A percentile compares a stretch with the other conserved stretches of the same genome.
phyloP scores from a whole-genome alignment of 169 alveolate genomes.

The Haemoproteus tartakovskyi region DNA sequence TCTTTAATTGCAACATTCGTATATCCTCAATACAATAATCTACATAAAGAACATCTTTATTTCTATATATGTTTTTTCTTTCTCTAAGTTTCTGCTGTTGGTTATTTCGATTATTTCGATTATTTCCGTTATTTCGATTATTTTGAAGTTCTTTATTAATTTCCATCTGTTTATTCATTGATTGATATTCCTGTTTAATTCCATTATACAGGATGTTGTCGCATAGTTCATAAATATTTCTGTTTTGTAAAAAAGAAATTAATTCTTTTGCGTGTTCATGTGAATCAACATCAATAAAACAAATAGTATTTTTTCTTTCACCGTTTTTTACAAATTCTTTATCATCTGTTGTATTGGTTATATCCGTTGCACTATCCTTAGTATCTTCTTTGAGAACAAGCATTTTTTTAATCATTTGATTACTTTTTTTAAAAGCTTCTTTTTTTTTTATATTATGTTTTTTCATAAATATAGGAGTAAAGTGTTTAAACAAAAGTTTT shows the following conservation, averaged over 20 bases:
- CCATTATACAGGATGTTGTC: constrained; percentile 35
- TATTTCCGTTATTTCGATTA: too few species aligned
- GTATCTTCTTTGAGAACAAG: constrained; percentile 12
- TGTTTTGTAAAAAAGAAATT: constrained; percentile 38
- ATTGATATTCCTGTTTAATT: background rate
- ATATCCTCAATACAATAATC: constrained; percentile 63
- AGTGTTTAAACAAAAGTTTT: constrained; percentile 30
- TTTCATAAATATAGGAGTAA: constrained; percentile 59
- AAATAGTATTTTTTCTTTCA: constrained; percentile 37
- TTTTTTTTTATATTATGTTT: constrained; percentile 49
- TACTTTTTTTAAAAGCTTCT: constrained; percentile 46
- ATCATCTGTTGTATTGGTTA: background rate
- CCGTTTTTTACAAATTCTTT: background rate
- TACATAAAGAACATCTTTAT: constrained; percentile 47
- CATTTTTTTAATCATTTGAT: constrained; percentile 47
- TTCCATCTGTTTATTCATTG: too few species aligned
- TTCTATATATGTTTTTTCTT: too few species aligned
- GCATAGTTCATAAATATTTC: constrained; percentile 22
- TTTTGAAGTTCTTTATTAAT: constrained; percentile 36
- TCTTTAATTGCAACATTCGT: constrained; percentile 62
- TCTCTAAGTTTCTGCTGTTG: too few species aligned
- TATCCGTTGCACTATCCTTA: background rate
- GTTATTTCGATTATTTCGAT: too few species aligned
- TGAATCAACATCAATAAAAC: constrained; percentile 50
- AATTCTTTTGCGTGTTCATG: constrained; percentile 47